These are phyloP conservation scores for Solanum ossicruentum DNA, from an alignment of 257 asterid genomes.

Conservation along the genomic window DNA sequence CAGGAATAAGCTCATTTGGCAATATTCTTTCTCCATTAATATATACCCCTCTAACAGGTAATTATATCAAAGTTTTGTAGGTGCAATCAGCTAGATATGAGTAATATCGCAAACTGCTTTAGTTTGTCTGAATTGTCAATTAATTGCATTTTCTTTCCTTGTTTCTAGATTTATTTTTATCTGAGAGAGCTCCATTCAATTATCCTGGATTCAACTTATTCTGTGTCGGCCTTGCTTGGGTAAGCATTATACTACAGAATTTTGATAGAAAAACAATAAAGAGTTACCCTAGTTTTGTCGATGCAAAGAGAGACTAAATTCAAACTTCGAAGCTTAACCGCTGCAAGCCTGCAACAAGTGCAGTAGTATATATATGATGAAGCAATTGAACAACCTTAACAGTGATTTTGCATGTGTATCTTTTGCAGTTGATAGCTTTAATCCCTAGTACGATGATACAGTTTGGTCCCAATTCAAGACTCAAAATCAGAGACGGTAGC, in stretches of 20 bases:
- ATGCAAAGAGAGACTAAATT: too few relatives aligned
- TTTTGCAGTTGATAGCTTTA: constrained; percentile 14
- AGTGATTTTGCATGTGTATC: not conserved
- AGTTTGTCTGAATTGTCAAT: not conserved
- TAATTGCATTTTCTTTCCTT: not conserved
- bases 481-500: not conserved
- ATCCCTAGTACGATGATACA: constrained; percentile 8
- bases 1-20: not conserved
- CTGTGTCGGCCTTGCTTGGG: constrained; percentile 18
- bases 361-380: not conserved
- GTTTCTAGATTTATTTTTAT: constrained; percentile 12
- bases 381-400: not conserved
- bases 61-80: not conserved
- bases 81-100: too few relatives aligned
- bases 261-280: not conserved
- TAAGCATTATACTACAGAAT: not conserved
- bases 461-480: not conserved
- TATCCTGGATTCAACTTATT: constrained; percentile 12
- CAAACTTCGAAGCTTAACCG: not conserved
- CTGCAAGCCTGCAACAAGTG: not conserved
- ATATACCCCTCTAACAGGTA: constrained; percentile 3
- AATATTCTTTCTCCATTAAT: constrained; percentile 3
- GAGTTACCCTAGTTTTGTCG: not conserved
- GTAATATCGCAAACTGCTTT: not conserved
- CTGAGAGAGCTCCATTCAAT: constrained; percentile 8